Conservation (phyloP, 768 basidiomycete species). For the Trametes cingulata region DNA sequence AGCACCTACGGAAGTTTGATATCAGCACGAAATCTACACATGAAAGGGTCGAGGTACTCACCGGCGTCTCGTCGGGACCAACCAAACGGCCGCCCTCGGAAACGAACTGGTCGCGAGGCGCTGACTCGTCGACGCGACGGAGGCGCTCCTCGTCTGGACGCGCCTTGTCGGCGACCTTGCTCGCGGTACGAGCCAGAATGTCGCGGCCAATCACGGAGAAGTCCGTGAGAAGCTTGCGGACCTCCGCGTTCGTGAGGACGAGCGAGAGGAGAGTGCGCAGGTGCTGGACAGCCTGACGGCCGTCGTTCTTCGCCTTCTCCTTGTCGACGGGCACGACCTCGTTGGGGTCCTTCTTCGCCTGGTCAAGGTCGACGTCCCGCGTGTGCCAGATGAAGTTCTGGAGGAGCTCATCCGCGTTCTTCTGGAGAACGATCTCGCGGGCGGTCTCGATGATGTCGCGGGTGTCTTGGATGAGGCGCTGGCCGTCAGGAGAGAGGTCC, state of each 20-base stretch:
- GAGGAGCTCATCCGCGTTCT: slow-evolving; percentile 89
- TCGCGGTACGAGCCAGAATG: slow-evolving; percentile 71
- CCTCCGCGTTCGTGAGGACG: slow-evolving; percentile 90
- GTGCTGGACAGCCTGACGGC: slow-evolving; percentile 68
- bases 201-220: slow-evolving; percentile 80
- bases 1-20: slow-evolving; percentile 27
- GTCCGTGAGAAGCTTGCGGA: slow-evolving; percentile 84
- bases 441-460: slow-evolving; percentile 78
- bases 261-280: slow-evolving; percentile 86
- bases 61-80: slow-evolving; percentile 47
- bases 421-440: slow-evolving; percentile 69
- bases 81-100: slow-evolving; percentile 44
- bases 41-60: slow-evolving; percentile 21
- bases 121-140: slow-evolving; percentile 66
- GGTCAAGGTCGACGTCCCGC: slow-evolving; percentile 48
- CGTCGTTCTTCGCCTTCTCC: slow-evolving; percentile 36
- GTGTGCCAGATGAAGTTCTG: slow-evolving; percentile 91
- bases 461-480: slow-evolving; percentile 72
- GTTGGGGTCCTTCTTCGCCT: slow-evolving; percentile 43
- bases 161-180: slow-evolving; percentile 67
- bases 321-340: slow-evolving; percentile 51
- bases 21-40: background rate
- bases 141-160: slow-evolving; percentile 68
- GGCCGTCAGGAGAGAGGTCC: slow-evolving; percentile 76
- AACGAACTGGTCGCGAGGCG: slow-evolving; percentile 66